Evolutionary conservation across 2,329 filamentous ascomycete species (phyloP).

Genomic region (Emmonsiellopsis sp.): DNA sequence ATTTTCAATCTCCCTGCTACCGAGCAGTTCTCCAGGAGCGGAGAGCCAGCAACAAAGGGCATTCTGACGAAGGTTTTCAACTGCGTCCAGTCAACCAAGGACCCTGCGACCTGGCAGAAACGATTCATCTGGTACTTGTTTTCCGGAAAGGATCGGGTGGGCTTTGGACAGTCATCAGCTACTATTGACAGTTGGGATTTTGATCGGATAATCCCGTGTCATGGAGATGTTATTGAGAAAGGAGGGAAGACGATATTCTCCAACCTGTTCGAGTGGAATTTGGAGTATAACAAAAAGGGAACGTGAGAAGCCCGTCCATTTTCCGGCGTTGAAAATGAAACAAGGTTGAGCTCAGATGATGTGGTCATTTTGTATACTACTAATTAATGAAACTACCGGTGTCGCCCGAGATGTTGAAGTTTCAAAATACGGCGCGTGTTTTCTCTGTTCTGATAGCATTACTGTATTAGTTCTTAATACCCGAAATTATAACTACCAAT

Average conservation of each 20-base stretch:
- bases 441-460: no score
- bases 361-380: no score
- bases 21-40: conserved; percentile 67
- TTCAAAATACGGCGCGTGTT: no score
- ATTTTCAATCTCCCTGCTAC: conserved; percentile 81
- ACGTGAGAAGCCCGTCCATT: no score
- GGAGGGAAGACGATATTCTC: conserved; percentile 65
- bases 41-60: conserved; percentile 46
- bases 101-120: conserved; percentile 60
- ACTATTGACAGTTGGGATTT: conserved; percentile 76
- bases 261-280: conserved; percentile 76
- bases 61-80: conserved; percentile 49
- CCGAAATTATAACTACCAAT: no score
- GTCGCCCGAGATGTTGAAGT: no score
- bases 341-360: no score
- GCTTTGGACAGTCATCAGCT: conserved; percentile 60
- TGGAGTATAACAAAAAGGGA: conserved; percentile 32
- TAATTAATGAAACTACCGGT: no score
- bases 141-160: conserved; percentile 51
- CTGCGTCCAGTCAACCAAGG: conserved; percentile 50
- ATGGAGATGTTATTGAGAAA: conserved; percentile 77
- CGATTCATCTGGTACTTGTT: conserved; percentile 72
- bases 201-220: conserved; percentile 75
- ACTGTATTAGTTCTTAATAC: no score
- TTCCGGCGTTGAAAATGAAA: no score